phyloP scores from a whole-genome alignment of 345 rosid genomes.

The Salix udensis region DNA sequence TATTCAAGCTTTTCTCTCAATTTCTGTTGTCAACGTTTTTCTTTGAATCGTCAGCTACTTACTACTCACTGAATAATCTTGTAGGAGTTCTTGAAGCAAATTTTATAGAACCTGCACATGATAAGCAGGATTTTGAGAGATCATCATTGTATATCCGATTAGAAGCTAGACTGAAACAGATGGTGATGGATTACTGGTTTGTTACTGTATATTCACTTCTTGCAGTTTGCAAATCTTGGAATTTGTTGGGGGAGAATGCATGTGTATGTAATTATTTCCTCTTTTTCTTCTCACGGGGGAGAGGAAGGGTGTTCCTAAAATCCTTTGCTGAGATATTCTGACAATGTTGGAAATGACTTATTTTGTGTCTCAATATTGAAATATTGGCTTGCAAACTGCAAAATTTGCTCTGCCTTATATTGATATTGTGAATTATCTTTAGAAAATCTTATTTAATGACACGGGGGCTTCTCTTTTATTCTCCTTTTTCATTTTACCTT shows the following conservation, averaged over 20 bases:
- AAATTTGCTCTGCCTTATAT: background rate
- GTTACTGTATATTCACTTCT: conserved; percentile 17
- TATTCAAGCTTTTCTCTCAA: conserved; percentile 28
- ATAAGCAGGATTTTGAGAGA: conserved; percentile 97
- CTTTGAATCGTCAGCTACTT: conserved; percentile 14
- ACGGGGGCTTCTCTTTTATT: background rate
- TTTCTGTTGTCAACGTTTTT: conserved; percentile 11
- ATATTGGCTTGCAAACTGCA: background rate
- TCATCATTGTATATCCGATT: conserved; percentile 69
- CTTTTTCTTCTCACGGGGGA: background rate
- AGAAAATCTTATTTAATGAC: background rate
- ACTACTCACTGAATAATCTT: conserved; percentile 21
- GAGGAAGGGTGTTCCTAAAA: background rate
- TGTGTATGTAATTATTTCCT: background rate
- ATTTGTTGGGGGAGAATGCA: background rate
- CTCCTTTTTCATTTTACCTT: background rate
- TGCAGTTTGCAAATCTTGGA: background rate
- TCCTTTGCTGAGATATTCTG: background rate
- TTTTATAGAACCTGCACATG: conserved; percentile 94
- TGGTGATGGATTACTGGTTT: conserved; percentile 66
- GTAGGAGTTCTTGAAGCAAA: conserved; percentile 93
- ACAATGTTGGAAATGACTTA: background rate
- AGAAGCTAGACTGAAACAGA: conserved; percentile 69
- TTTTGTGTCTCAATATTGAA: background rate
- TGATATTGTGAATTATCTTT: background rate